A percentile compares a stretch with the other conserved stretches of the same genome.
phyloP scores from a whole-genome alignment of 345 rosid species.

The Trapa bicornis region DNA sequence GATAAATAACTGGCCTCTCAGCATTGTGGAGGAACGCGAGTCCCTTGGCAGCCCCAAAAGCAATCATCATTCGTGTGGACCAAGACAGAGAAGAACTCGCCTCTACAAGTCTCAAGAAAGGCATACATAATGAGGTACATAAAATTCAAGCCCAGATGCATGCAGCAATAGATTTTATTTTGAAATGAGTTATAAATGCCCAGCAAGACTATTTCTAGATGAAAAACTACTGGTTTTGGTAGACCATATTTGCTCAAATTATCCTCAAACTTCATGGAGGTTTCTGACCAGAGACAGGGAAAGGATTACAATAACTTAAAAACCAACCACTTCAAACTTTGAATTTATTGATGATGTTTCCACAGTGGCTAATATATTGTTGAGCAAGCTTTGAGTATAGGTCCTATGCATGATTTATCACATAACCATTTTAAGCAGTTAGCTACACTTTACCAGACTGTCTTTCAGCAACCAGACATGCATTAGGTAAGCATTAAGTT shows the following conservation, averaged over 20 bases:
- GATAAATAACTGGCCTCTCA: slow-evolving; percentile 85
- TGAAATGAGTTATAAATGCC: neutral
- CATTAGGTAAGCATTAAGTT: neutral
- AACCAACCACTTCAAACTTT: no score
- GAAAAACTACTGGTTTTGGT: neutral
- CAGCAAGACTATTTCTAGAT: neutral
- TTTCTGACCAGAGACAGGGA: neutral
- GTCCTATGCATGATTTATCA: neutral
- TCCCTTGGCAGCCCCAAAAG: slow-evolving; percentile 97
- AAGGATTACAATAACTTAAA: no score
- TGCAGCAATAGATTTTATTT: neutral
- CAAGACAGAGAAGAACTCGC: slow-evolving; percentile 68
- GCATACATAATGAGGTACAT: neutral
- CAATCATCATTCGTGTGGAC: slow-evolving; percentile 94
- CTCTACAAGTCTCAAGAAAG: slow-evolving; percentile 38
- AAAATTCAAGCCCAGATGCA: neutral
- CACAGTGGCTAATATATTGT: neutral
- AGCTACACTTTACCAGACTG: neutral
- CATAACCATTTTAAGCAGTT: neutral
- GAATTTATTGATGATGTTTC: neutral
- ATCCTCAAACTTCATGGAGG: neutral
- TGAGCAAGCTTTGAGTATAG: neutral
- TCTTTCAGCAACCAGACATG: neutral
- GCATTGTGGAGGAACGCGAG: slow-evolving; percentile 96
- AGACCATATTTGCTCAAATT: neutral